Evolutionary conservation across 805 yeast genomes (phyloP).

Genomic region (Ogataea methylovora): DNA sequence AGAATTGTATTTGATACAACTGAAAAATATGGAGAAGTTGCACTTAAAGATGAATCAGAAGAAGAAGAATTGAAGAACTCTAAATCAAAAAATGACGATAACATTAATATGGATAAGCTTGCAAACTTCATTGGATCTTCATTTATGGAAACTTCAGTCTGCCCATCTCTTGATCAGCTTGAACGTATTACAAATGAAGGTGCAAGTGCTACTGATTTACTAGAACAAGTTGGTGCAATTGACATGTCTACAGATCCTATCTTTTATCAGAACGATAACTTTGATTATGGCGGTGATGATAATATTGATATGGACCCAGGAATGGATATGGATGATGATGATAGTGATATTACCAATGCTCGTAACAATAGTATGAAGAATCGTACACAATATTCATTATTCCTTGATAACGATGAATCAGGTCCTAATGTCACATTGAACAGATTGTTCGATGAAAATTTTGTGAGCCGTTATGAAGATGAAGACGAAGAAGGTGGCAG

Average conservation of each 20-base stretch:
- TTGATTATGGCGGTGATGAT: conserved; percentile 10
- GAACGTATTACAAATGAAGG: conserved; percentile 26
- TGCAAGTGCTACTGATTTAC: conserved; percentile 16
- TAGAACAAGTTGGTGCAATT: conserved; percentile 17
- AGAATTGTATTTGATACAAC: conserved; percentile 44
- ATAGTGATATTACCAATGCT: neutral
- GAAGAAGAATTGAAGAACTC: neutral
- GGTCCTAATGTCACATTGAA: conserved; percentile 25
- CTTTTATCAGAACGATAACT: conserved; percentile 11
- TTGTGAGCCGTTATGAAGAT: conserved; percentile 13
- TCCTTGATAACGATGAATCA: conserved; percentile 20
- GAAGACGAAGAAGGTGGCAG: conserved; percentile 24
- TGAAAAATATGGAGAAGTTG: conserved; percentile 12
- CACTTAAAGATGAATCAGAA: neutral
- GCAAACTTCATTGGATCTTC: too few species aligned
- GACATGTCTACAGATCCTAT: conserved; percentile 12
- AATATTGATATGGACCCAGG: conserved; percentile 18
- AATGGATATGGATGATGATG: conserved; percentile 8
- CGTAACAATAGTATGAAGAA: conserved; percentile 4
- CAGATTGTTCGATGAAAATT: conserved; percentile 25
- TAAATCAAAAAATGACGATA: conserved; percentile 1
- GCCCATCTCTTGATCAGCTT: conserved; percentile 66
- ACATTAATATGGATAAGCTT: neutral
- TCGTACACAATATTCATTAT: conserved; percentile 24
- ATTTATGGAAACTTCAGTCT: conserved; percentile 41